Evolutionary conservation across 148 eudicot species (phyloP), one percentile per base, ranked within the genome.

Genomic region (Diospyros lotus): DNA sequence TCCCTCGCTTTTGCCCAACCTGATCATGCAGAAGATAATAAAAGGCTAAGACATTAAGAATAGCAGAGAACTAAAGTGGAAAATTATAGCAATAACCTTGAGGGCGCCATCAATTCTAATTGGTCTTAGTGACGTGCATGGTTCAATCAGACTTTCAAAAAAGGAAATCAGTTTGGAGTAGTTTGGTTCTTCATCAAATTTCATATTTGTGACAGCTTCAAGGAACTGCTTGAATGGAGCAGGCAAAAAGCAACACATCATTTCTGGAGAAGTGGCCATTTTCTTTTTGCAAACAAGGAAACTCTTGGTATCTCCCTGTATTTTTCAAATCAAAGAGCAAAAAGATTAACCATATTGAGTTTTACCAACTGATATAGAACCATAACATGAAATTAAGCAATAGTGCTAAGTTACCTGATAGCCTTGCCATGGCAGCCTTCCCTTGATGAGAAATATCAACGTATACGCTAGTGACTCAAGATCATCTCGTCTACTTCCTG

Each of bases 161-260:
- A 82, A 78, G 55, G 98, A 89, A 71, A 93, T 93, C 58, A 93
- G 88, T 83, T 91, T 91, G 6, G 89, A 73, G 83, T 89, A 89
- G 82, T 91, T 91, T 72, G 96, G 96, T 79, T 93, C 97, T 83
- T 93, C 98, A 18, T 93, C 98, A 75, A 93, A 93, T 80, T 91
- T 93, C 97, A 93, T 89, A 75, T 88, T 85, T 68, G 92, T 88
- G 72, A 93, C 98, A 72, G 94, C 92, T 88, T 93, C 97, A 79
- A 93, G 94, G 78, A 93, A 93, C 77, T 84, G 89, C 72, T 85
- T 91, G 64, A 89, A 93, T 64, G 98, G 97, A 62, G 94, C 78
- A 48, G 98, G 98, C 80, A 96, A 93, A 80, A 93, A 93, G 88
- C 94, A 89, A 69, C 98, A 93, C 97, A 93, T 93, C 87, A 91